Percentiles rank a stretch among this genome's conserved stretches.
Evolutionary conservation across 352 stramenopile species (phyloP).

Genomic region (Globisporangium radiosum): DNA sequence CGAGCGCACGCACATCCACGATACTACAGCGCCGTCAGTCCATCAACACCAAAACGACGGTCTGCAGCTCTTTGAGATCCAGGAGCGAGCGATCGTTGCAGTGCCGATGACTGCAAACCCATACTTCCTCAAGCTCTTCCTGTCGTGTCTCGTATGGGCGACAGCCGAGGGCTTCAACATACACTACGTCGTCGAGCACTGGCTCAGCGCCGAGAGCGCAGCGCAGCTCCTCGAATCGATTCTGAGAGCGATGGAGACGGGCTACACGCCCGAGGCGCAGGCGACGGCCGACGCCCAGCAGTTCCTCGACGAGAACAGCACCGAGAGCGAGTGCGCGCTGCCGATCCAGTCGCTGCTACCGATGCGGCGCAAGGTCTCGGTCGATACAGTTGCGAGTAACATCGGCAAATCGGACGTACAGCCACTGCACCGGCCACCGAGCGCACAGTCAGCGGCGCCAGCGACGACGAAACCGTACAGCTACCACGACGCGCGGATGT

Average conservation of each 20-base stretch:
- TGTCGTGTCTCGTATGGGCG: constrained; percentile 52
- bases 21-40: neutral
- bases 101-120: constrained; percentile 42
- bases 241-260: constrained; percentile 63
- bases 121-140: constrained; percentile 64
- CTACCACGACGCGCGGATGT: constrained; percentile 7
- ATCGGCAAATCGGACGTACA: neutral
- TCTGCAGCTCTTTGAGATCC: constrained; percentile 69
- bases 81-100: constrained; percentile 65
- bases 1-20: neutral
- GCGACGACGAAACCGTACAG: neutral
- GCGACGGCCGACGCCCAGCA: constrained; percentile 47
- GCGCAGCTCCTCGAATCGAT: constrained; percentile 55
- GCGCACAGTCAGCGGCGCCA: neutral
- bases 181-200: constrained; percentile 54
- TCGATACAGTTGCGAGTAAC: neutral
- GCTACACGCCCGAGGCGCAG: constrained; percentile 35
- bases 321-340: neutral
- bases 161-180: constrained; percentile 73
- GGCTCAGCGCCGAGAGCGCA: constrained; percentile 48
- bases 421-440: neutral
- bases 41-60: neutral
- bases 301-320: constrained; percentile 51
- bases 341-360: neutral
- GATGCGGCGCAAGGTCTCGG: constrained; percentile 3